Percentiles rank a stretch among this genome's conserved stretches.
Conservation (phyloP, 768 basidiomycete species). For the Leccinum subgranulosum region DNA sequence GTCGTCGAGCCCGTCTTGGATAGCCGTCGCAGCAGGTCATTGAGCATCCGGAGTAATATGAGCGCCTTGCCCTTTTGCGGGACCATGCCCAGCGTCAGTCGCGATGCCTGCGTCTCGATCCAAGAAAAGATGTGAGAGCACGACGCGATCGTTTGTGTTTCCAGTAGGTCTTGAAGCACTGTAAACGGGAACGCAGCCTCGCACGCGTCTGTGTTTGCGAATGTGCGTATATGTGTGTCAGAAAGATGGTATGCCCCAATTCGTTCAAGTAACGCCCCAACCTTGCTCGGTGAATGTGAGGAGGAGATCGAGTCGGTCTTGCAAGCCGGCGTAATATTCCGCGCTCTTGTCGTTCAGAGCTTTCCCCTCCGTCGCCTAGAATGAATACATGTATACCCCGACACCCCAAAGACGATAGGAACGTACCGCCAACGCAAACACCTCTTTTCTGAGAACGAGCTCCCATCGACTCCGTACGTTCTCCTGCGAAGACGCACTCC, state of each 20-base stretch:
- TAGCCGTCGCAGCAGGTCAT: slow-evolving; percentile 81
- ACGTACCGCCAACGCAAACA: slow-evolving; percentile 71
- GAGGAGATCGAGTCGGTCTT: slow-evolving; percentile 66
- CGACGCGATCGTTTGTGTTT: slow-evolving; percentile 79
- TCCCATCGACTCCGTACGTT: slow-evolving; percentile 76
- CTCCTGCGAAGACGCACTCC: slow-evolving; percentile 46
- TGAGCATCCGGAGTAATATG: slow-evolving; percentile 76
- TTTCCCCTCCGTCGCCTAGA: slow-evolving; percentile 63
- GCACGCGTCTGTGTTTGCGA: slow-evolving; percentile 58
- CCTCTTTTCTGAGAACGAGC: slow-evolving; percentile 63
- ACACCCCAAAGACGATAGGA: neutral
- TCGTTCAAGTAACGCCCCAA: slow-evolving; percentile 30
- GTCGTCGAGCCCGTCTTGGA: slow-evolving; percentile 86
- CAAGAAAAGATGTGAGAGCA: slow-evolving; percentile 88
- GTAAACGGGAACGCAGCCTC: slow-evolving; percentile 71
- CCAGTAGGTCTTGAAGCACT: slow-evolving; percentile 77
- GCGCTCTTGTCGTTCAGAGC: slow-evolving; percentile 52
- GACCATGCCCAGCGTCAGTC: slow-evolving; percentile 74
- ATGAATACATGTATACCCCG: neutral
- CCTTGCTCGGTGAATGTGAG: slow-evolving; percentile 78
- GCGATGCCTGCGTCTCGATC: slow-evolving; percentile 70
- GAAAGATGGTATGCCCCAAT: neutral
- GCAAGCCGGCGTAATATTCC: slow-evolving; percentile 60
- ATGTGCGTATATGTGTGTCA: neutral
- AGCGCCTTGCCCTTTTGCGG: slow-evolving; percentile 89